Conservation (phyloP, 2,329 filamentous ascomycete species). For the Xylariaceae sp. region DNA sequence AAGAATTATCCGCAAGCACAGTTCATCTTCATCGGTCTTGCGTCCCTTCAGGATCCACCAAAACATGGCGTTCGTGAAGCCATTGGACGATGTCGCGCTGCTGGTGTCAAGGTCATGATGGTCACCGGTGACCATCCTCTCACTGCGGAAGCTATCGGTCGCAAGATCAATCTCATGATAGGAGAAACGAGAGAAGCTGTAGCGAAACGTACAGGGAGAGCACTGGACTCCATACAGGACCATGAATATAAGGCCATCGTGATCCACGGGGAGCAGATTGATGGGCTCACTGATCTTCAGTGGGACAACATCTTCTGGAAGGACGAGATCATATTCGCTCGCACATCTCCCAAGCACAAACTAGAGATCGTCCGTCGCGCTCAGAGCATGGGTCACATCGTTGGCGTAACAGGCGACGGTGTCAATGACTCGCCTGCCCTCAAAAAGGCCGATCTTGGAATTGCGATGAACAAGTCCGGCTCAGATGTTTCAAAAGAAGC, state of each 20-base stretch:
- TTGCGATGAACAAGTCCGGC: slow-evolving; percentile 70
- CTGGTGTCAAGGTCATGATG: slow-evolving; percentile 67
- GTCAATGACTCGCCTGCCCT: slow-evolving; percentile 74
- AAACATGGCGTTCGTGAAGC: slow-evolving; percentile 63
- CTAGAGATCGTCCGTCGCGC: slow-evolving; percentile 73
- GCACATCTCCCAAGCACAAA: slow-evolving; percentile 69
- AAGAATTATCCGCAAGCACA: not conserved
- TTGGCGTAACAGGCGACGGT: slow-evolving; percentile 73
- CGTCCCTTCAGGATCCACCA: slow-evolving; percentile 71
- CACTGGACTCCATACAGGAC: slow-evolving; percentile 29
- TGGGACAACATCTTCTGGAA: slow-evolving; percentile 56
- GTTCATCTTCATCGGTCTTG: slow-evolving; percentile 52
- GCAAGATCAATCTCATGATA: slow-evolving; percentile 60
- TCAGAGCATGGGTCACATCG: slow-evolving; percentile 67
- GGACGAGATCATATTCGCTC: slow-evolving; percentile 65
- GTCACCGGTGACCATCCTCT: slow-evolving; percentile 68
- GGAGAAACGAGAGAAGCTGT: not conserved
- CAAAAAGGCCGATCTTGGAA: slow-evolving; percentile 71
- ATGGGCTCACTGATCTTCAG: slow-evolving; percentile 58
- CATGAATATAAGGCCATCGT: slow-evolving; percentile 44
- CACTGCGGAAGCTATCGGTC: slow-evolving; percentile 64
- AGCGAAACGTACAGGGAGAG: slow-evolving; percentile 10
- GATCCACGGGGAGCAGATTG: slow-evolving; percentile 64
- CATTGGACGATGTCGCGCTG: slow-evolving; percentile 56
- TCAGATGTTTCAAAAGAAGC: slow-evolving; percentile 77